Conservation (phyloP, 1,139 yeast species). For the Lodderomyces theae region DNA sequence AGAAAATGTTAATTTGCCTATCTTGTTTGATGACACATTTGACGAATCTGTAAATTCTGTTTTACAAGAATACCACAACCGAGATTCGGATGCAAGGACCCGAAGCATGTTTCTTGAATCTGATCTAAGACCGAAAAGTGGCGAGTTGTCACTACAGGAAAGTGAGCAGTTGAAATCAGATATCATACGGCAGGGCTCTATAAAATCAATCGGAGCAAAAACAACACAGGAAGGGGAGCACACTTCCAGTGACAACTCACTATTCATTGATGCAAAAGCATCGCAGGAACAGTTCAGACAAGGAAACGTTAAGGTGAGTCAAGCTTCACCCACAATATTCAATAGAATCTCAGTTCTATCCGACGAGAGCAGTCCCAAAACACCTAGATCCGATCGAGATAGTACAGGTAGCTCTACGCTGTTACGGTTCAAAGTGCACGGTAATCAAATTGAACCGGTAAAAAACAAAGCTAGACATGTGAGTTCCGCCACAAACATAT, state of each 20-base stretch:
- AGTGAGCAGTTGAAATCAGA: conserved; percentile 6
- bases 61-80: conserved; percentile 27
- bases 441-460: conserved; percentile 11
- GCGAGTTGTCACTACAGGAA: not conserved
- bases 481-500: conserved; percentile 6
- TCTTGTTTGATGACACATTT: conserved; percentile 13
- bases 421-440: conserved; percentile 7
- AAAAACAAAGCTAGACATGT: conserved; percentile 8
- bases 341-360: conserved; percentile 5
- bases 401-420: conserved; percentile 8
- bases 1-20: not conserved
- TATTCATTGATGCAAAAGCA: conserved; percentile 5
- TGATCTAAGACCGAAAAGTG: conserved; percentile 10
- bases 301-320: conserved; percentile 2
- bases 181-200: conserved; percentile 11
- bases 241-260: too few relatives aligned
- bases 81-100: conserved; percentile 21
- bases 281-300: conserved; percentile 6
- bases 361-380: conserved; percentile 3
- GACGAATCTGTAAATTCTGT: conserved; percentile 35
- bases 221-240: too few relatives aligned
- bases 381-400: conserved; percentile 6
- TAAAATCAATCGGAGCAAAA: conserved; percentile 4
- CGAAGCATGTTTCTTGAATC: conserved; percentile 32
- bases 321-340: conserved; percentile 7